These are phyloP conservation scores for Artemisia tridentata DNA, from an alignment of 129 eudicot species.

Conservation along the genomic window DNA sequence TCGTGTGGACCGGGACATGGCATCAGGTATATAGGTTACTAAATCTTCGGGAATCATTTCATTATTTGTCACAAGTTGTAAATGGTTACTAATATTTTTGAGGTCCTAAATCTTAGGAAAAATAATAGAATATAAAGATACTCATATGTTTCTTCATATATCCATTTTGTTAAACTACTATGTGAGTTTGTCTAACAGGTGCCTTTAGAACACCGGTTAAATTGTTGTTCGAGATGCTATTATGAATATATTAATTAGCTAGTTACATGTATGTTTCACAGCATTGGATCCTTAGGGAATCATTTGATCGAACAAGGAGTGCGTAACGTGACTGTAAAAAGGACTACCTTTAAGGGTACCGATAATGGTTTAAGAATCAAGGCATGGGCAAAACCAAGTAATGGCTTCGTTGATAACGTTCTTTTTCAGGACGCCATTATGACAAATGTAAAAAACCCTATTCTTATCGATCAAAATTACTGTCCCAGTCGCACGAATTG, in stretches of 20 bases:
- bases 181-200: too few relatives aligned
- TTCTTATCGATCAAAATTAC: slow-evolving; percentile 57
- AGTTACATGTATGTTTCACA: slow-evolving; percentile 5
- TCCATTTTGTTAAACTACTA: too few relatives aligned
- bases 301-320: slow-evolving; percentile 52
- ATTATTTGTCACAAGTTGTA: neutral
- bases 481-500: slow-evolving; percentile 43
- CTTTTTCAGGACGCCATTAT: slow-evolving; percentile 45
- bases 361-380: slow-evolving; percentile 59
- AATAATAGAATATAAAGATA: too few relatives aligned
- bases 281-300: slow-evolving; percentile 66
- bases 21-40: slow-evolving; percentile 43
- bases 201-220: too few relatives aligned
- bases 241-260: neutral
- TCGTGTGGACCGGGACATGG: slow-evolving; percentile 89
- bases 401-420: slow-evolving; percentile 46
- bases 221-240: too few relatives aligned
- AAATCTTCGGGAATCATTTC: neutral
- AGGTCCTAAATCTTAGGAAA: too few relatives aligned
- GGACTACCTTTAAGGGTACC: slow-evolving; percentile 41
- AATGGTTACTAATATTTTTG: neutral
- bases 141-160: too few relatives aligned
- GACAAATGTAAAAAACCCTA: slow-evolving; percentile 55
- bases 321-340: slow-evolving; percentile 55
- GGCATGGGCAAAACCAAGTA: slow-evolving; percentile 63